Percentiles rank a stretch among this genome's conserved stretches.
These are phyloP conservation scores for Gossypium davidsonii DNA, from an alignment of 441 rosid species.

Conservation along the genomic window DNA sequence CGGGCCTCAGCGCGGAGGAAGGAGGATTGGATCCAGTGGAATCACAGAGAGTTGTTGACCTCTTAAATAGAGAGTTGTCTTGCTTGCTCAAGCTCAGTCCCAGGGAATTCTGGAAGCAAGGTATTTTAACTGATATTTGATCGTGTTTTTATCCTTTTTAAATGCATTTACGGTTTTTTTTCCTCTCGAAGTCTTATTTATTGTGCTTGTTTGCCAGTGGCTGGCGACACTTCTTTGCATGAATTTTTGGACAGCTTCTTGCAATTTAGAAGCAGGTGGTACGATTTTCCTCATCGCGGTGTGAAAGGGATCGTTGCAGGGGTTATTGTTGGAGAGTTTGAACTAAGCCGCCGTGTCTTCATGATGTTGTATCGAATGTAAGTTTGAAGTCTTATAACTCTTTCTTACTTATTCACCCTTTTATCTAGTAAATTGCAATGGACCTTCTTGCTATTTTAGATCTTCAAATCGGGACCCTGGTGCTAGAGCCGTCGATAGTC, in stretches of 20 bases:
- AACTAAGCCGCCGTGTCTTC: constrained; percentile 75
- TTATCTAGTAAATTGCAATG: not conserved
- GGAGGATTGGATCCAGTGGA: constrained; percentile 90
- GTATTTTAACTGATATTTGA: constrained; percentile 20
- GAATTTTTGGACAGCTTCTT: constrained; percentile 77
- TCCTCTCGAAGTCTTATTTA: not conserved
- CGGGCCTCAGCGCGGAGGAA: constrained; percentile 64
- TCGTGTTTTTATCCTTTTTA: not conserved
- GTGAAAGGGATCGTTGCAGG: constrained; percentile 83
- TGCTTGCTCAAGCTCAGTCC: constrained; percentile 74
- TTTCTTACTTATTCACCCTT: not conserved
- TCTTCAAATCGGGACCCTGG: constrained; percentile 93
- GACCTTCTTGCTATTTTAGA: constrained; percentile 36
- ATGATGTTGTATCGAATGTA: constrained; percentile 90
- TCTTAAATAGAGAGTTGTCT: constrained; percentile 70
- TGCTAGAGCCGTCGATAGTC: constrained; percentile 64
- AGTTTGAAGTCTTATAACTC: constrained; percentile 20
- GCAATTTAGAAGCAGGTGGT: constrained; percentile 87
- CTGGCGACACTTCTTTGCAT: constrained; percentile 66
- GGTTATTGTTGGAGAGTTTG: constrained; percentile 76
- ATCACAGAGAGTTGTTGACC: constrained; percentile 96
- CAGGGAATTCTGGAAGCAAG: constrained; percentile 89
- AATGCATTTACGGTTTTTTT: not conserved
- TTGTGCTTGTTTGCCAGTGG: constrained; percentile 43
- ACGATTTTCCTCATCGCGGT: constrained; percentile 87